Evolutionary conservation across 352 stramenopile genomes (phyloP).

Genomic region (Pythium sp.): DNA sequence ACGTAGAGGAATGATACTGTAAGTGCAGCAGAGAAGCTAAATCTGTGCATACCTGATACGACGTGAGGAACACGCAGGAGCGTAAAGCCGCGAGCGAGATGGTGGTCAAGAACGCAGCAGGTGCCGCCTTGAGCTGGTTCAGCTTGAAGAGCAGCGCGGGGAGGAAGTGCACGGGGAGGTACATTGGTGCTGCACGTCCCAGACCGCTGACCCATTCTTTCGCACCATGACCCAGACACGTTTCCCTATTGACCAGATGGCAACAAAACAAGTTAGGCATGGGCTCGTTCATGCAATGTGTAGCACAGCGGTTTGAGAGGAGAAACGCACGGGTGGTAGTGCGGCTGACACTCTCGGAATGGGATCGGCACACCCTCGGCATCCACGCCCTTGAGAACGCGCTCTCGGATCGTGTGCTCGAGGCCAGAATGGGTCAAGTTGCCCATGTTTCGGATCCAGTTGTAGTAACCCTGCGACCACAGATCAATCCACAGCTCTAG

Average conservation of each 20-base stretch:
- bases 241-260: conserved; percentile 38
- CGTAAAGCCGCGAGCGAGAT: conserved; percentile 7
- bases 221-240: conserved; percentile 66
- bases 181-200: conserved; percentile 67
- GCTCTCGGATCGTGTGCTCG: conserved; percentile 62
- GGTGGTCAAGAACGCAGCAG: not conserved
- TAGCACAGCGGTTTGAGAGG: not conserved
- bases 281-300: not conserved
- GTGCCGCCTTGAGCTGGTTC: conserved; percentile 6
- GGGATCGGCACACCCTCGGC: conserved; percentile 28
- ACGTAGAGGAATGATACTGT: not conserved
- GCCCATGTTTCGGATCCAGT: conserved; percentile 76
- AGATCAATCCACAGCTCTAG: not conserved
- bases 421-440: conserved; percentile 63
- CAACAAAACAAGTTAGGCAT: not conserved
- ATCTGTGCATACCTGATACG: conserved; percentile 55
- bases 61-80: conserved; percentile 19
- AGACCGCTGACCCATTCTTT: conserved; percentile 73
- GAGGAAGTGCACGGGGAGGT: conserved; percentile 74
- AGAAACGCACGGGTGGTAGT: conserved; percentile 72
- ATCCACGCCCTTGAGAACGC: conserved; percentile 46
- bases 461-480: conserved; percentile 59
- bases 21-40: not conserved
- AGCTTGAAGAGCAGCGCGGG: conserved; percentile 59
- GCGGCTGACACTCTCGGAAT: conserved; percentile 80